A percentile compares a stretch with the other conserved stretches of the same genome.
Evolutionary conservation across 1,139 yeast genomes (phyloP).

Genomic region (Martiniozyma asiatica): DNA sequence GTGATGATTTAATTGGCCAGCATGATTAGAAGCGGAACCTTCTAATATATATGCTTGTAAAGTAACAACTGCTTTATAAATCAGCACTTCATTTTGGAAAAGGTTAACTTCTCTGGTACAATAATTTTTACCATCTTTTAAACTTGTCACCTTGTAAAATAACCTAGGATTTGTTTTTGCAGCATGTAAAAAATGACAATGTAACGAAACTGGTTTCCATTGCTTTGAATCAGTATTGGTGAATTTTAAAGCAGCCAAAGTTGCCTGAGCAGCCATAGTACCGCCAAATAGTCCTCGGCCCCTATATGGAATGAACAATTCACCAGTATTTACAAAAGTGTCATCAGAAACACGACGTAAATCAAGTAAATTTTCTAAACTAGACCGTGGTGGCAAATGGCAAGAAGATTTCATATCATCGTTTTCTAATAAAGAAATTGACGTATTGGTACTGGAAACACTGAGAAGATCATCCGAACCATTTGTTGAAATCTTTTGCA

Average conservation of each 20-base stretch:
- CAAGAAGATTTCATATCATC: background rate
- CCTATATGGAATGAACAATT: slow-evolving; percentile 32
- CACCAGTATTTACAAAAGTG: slow-evolving; percentile 16
- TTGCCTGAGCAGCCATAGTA: slow-evolving; percentile 59
- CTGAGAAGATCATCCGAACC: slow-evolving; percentile 4
- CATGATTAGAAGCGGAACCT: slow-evolving; percentile 23
- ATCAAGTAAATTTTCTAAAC: slow-evolving; percentile 10
- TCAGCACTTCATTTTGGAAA: slow-evolving; percentile 37
- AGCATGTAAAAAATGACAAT: slow-evolving; percentile 37
- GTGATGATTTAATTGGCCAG: slow-evolving; percentile 21
- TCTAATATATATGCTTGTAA: slow-evolving; percentile 25
- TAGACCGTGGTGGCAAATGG: slow-evolving; percentile 3
- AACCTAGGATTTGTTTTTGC: slow-evolving; percentile 41
- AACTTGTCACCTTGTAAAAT: slow-evolving; percentile 43
- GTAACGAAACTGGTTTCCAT: slow-evolving; percentile 38
- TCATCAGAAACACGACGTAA: slow-evolving; percentile 7
- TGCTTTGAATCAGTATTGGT: slow-evolving; percentile 28
- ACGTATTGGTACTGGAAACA: slow-evolving; percentile 1
- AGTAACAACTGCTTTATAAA: slow-evolving; percentile 43
- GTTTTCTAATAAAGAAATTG: slow-evolving; percentile 1
- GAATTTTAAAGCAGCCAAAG: slow-evolving; percentile 43
- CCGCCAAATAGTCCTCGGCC: slow-evolving; percentile 79
- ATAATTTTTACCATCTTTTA: slow-evolving; percentile 53
- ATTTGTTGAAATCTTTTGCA: too few species aligned
- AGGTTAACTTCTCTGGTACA: slow-evolving; percentile 48